Evolutionary conservation across 106 monocot genomes (phyloP).

Genomic region (Dioscorea alata): DNA sequence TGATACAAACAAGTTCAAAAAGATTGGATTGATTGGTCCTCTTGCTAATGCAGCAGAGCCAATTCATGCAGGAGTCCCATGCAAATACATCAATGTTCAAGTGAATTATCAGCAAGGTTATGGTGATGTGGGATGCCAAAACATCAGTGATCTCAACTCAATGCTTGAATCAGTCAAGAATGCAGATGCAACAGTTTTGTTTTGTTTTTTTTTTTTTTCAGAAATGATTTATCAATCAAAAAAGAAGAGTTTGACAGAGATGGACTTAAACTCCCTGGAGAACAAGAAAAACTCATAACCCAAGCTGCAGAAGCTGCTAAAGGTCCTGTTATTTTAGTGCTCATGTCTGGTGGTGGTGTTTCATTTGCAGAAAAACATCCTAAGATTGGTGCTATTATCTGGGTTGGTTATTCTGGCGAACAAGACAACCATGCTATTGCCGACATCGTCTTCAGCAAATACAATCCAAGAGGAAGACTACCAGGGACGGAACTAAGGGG

Average conservation of each 20-base stretch:
- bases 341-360: slow-evolving; percentile 62
- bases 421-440: slow-evolving; percentile 68
- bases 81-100: slow-evolving; percentile 28
- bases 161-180: slow-evolving; percentile 36
- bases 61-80: slow-evolving; percentile 20
- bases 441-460: slow-evolving; percentile 60
- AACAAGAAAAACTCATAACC: slow-evolving; percentile 61
- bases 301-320: slow-evolving; percentile 45
- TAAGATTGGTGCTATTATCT: slow-evolving; percentile 52
- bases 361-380: slow-evolving; percentile 60
- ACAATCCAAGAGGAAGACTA: slow-evolving; percentile 82
- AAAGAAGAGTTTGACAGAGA: slow-evolving; percentile 44
- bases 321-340: too few species aligned
- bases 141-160: not conserved
- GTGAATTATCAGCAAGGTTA: slow-evolving; percentile 38
- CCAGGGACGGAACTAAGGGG: too few species aligned
- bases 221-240: slow-evolving; percentile 66
- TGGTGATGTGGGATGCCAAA: slow-evolving; percentile 26
- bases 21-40: slow-evolving; percentile 28
- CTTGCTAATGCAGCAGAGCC: slow-evolving; percentile 10
- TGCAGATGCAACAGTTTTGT: slow-evolving; percentile 48
- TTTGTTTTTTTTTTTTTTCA: too few species aligned
- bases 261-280: slow-evolving; percentile 63
- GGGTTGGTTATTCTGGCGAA: slow-evolving; percentile 91
- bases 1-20: not conserved